Evolutionary conservation across 306 rosid genomes (phyloP).

Genomic region (Clitoria ternatea): DNA sequence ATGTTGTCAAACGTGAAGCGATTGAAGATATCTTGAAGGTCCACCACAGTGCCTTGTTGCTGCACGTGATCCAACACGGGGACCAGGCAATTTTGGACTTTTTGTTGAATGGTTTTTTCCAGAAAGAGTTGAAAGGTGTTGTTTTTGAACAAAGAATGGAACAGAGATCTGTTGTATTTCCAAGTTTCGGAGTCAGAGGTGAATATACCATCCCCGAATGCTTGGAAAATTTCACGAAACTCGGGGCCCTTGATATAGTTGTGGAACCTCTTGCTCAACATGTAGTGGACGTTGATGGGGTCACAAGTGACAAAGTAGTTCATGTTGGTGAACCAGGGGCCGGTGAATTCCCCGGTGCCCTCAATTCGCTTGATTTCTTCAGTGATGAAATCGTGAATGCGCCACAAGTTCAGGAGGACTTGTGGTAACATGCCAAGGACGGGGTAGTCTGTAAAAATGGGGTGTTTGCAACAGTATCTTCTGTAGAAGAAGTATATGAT

Average conservation of each 20-base stretch:
- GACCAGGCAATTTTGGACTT: slow-evolving; percentile 11
- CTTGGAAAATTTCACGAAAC: slow-evolving; percentile 29
- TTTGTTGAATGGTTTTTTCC: not conserved
- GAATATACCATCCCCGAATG: slow-evolving; percentile 38
- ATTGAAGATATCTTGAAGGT: slow-evolving; percentile 38
- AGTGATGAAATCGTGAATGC: slow-evolving; percentile 3
- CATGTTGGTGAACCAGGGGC: slow-evolving; percentile 33
- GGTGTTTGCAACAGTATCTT: not conserved
- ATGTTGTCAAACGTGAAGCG: slow-evolving; percentile 39
- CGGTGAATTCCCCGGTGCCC: slow-evolving; percentile 11
- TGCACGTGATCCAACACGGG: slow-evolving; percentile 7
- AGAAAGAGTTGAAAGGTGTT: slow-evolving; percentile 1
- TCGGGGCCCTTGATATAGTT: slow-evolving; percentile 25
- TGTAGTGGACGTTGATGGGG: slow-evolving; percentile 30
- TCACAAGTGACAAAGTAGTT: slow-evolving; percentile 20
- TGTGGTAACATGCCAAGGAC: slow-evolving; percentile 37
- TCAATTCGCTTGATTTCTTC: not conserved
- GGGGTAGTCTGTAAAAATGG: slow-evolving; percentile 18
- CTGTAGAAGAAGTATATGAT: too few species aligned
- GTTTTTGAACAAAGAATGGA: not conserved
- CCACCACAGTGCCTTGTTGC: slow-evolving; percentile 17
- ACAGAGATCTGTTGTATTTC: slow-evolving; percentile 25
- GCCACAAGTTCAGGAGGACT: not conserved
- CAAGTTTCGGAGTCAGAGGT: slow-evolving; percentile 23
- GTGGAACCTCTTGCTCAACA: slow-evolving; percentile 20